A percentile compares a stretch with the other conserved stretches of the same genome.
phyloP scores from a whole-genome alignment of 257 asterid species.

The Jasminum sambac region DNA sequence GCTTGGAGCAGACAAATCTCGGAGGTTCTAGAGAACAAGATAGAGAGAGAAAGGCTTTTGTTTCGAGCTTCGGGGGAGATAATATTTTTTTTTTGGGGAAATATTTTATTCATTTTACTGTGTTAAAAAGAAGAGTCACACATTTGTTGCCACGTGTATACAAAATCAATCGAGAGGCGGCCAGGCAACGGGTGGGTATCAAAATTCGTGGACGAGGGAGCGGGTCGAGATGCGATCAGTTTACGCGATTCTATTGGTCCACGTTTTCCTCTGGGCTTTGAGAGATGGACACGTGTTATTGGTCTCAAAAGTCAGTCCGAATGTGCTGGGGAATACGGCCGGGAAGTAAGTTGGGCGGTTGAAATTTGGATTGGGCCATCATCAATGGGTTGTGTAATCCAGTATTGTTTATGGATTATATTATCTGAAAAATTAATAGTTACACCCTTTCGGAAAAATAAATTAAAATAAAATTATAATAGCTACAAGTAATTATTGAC shows the following conservation, averaged over 20 bases:
- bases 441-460: too few species aligned
- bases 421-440: too few species aligned
- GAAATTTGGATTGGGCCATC: neutral
- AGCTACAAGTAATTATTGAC: too few species aligned
- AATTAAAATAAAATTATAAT: too few species aligned
- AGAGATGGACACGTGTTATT: constrained; percentile 43
- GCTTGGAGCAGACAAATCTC: constrained; percentile 41
- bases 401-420: too few species aligned
- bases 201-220: constrained; percentile 79
- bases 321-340: neutral
- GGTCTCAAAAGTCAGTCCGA: neutral
- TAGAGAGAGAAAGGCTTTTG: constrained; percentile 15
- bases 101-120: constrained; percentile 28
- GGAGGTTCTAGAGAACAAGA: constrained; percentile 52
- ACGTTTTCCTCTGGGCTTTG: constrained; percentile 18
- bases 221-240: constrained; percentile 68
- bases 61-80: constrained; percentile 21
- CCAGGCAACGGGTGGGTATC: constrained; percentile 49
- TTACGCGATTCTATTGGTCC: constrained; percentile 59
- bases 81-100: neutral
- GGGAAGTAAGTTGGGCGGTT: neutral
- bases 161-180: constrained; percentile 48
- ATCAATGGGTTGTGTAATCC: neutral
- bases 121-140: constrained; percentile 34
- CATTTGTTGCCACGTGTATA: constrained; percentile 62